Evolutionary conservation across 805 yeast genomes (phyloP).

Genomic region (Spathaspora hagerdaliae): DNA sequence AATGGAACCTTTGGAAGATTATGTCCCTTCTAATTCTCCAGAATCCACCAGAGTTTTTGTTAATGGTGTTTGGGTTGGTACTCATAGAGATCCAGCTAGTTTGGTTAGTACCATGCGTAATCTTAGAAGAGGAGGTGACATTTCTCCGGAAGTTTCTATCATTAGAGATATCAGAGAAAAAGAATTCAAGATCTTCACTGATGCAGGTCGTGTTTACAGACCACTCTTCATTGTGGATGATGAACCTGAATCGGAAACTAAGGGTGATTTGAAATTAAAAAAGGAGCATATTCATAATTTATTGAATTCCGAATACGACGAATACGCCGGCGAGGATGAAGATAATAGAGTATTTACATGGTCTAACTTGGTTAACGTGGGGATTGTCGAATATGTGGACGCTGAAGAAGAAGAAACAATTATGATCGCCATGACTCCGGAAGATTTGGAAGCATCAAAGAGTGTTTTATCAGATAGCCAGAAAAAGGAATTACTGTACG

Average conservation of each 20-base stretch:
- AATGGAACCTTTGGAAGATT: conserved; percentile 95
- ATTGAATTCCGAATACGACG: conserved; percentile 60
- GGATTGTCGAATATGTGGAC: conserved; percentile 93
- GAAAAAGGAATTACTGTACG: conserved; percentile 39
- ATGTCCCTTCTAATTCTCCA: conserved; percentile 86
- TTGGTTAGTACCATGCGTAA: conserved; percentile 87
- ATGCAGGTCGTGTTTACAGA: conserved; percentile 97
- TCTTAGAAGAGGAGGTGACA: conserved; percentile 91
- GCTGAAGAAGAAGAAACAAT: conserved; percentile 99
- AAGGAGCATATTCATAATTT: conserved; percentile 80
- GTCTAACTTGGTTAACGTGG: conserved; percentile 77
- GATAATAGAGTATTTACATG: conserved; percentile 62
- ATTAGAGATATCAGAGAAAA: conserved; percentile 95
- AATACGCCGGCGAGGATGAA: conserved; percentile 50
- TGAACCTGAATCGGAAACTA: conserved; percentile 61
- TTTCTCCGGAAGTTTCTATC: conserved; percentile 93
- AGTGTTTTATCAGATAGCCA: conserved; percentile 35
- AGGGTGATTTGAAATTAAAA: conserved; percentile 76
- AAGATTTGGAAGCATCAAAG: conserved; percentile 74
- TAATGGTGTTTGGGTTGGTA: conserved; percentile 99
- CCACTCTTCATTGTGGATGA: conserved; percentile 93
- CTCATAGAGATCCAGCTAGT: conserved; percentile 93
- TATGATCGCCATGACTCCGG: conserved; percentile 98
- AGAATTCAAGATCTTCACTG: conserved; percentile 94
- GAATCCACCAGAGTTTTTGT: conserved; percentile 93